A percentile compares a stretch with the other conserved stretches of the same genome.
These are phyloP conservation scores for Kurtzmaniella natalensis DNA, from an alignment of 1,139 yeast species.

Conservation along the genomic window DNA sequence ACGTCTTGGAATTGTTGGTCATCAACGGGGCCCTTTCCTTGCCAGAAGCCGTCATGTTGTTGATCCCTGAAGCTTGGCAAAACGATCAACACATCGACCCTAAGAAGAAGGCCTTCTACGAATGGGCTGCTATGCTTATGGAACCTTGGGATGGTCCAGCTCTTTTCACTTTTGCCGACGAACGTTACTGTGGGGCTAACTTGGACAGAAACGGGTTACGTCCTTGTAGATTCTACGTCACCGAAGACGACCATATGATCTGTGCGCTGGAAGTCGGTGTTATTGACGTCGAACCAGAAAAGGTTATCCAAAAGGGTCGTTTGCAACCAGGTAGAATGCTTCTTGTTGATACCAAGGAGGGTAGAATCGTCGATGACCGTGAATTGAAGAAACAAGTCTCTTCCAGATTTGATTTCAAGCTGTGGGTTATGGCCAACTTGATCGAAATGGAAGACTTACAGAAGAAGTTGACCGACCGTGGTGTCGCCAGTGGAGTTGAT, in stretches of 20 bases:
- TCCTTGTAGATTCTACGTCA: conserved; percentile 96
- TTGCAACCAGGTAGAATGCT: conserved; percentile 96
- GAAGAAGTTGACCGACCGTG: conserved; percentile 52
- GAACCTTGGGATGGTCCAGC: conserved; percentile 99
- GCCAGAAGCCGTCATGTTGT: conserved; percentile 96
- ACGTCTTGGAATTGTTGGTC: conserved; percentile 86
- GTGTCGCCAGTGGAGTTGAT: conserved; percentile 24
- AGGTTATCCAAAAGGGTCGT: conserved; percentile 85
- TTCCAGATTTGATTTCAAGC: conserved; percentile 84
- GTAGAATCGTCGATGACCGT: conserved; percentile 88
- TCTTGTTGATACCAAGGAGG: conserved; percentile 89
- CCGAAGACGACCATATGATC: conserved; percentile 91
- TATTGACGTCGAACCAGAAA: conserved; percentile 79
- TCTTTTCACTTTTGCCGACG: conserved; percentile 92
- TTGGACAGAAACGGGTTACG: conserved; percentile 95
- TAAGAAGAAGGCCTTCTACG: conserved; percentile 89
- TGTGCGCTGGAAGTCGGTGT: conserved; percentile 99
- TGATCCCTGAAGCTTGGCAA: conserved; percentile 99
- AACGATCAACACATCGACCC: conserved; percentile 83
- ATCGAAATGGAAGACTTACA: conserved; percentile 75
- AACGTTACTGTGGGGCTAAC: conserved; percentile 97
- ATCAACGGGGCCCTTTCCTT: conserved; percentile 87
- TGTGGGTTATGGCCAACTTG: conserved; percentile 87
- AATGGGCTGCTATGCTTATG: conserved; percentile 99
- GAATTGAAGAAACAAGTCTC: conserved; percentile 81